These are phyloP conservation scores for Cladosporium sp. DNA, from an alignment of 2,329 filamentous ascomycete species.

Conservation along the genomic window DNA sequence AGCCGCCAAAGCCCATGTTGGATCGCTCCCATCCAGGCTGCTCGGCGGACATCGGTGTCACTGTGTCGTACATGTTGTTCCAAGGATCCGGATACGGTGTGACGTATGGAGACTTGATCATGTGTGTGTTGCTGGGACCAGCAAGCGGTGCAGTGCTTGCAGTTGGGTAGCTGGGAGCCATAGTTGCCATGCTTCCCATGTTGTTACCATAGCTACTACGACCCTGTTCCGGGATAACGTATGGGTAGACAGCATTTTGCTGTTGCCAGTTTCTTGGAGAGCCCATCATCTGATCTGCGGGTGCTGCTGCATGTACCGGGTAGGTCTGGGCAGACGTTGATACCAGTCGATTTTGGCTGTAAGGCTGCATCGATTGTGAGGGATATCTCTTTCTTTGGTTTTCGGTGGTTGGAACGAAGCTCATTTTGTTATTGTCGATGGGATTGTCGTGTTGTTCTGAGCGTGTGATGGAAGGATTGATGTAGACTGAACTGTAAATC, in stretches of 20 bases:
- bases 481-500: background rate
- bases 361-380: background rate
- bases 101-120: background rate
- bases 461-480: background rate
- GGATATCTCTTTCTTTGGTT: slow-evolving; percentile 1
- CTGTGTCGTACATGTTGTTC: background rate
- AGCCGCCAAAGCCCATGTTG: background rate
- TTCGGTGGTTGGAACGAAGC: background rate
- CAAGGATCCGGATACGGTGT: slow-evolving; percentile 1
- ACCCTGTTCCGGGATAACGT: background rate
- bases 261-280: background rate
- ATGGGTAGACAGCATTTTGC: background rate
- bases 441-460: background rate
- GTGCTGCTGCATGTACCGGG: slow-evolving; percentile 2
- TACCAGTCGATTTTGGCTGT: background rate
- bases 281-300: background rate
- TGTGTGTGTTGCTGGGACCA: background rate
- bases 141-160: background rate
- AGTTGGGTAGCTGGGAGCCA: background rate
- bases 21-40: background rate
- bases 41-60: background rate
- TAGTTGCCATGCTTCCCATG: background rate
- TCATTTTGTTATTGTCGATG: background rate
- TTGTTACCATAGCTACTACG: background rate
- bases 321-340: background rate